Conservation (phyloP, 2,329 filamentous ascomycete species). For the Fusarium concolor region DNA sequence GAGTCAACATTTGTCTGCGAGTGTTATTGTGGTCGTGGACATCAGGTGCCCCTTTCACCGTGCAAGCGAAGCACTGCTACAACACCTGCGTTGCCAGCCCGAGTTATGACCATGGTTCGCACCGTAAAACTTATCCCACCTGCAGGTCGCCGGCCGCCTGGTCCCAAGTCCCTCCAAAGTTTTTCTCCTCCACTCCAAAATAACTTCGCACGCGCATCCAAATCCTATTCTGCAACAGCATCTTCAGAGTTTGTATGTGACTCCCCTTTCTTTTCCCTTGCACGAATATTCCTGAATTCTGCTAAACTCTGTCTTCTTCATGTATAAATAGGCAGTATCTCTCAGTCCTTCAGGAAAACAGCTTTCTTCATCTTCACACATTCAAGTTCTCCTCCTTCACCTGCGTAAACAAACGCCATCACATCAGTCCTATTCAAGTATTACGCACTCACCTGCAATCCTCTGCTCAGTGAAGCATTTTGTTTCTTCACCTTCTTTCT, state of each 20-base stretch:
- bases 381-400: neutral
- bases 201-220: neutral
- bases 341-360: neutral
- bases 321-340: neutral
- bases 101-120: constrained; percentile 2
- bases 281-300: neutral
- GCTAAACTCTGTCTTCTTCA: constrained; percentile 8
- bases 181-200: neutral
- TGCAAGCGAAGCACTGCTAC: neutral
- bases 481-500: neutral
- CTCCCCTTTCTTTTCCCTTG: neutral
- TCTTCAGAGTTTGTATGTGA: constrained; percentile 18
- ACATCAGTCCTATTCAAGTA: neutral
- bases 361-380: neutral
- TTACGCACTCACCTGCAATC: neutral
- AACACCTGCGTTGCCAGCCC: neutral
- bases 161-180: neutral
- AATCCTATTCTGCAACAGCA: neutral
- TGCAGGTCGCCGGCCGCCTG: neutral
- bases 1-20: neutral
- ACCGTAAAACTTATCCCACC: neutral
- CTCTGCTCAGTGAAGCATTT: neutral
- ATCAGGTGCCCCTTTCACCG: neutral
- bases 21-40: neutral
- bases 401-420: neutral